Conservation (phyloP, 805 yeast species). For the Wilhelminamyces savonicus region DNA sequence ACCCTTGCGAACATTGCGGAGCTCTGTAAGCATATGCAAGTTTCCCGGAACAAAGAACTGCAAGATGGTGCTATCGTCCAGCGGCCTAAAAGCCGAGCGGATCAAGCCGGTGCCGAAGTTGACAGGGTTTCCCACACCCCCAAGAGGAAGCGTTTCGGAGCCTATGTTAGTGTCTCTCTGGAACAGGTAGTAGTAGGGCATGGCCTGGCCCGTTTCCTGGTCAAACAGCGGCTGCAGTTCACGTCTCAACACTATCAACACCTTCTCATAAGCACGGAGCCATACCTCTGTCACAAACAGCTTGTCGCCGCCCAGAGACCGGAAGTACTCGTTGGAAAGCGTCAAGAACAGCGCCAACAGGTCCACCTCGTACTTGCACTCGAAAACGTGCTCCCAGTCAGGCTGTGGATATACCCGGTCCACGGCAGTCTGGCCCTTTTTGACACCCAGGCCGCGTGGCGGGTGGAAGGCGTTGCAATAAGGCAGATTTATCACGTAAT, state of each 20-base stretch:
- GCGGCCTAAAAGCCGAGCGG: conserved; percentile 82
- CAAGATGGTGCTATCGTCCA: conserved; percentile 78
- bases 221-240: conserved; percentile 60
- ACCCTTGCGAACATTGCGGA: conserved; percentile 27
- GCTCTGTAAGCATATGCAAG: conserved; percentile 65
- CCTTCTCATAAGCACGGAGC: conserved; percentile 49
- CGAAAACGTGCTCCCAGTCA: conserved; percentile 69
- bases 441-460: conserved; percentile 49
- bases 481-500: conserved; percentile 55
- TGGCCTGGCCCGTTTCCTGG: conserved; percentile 40
- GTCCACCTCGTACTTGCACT: conserved; percentile 86
- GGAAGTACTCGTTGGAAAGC: conserved; percentile 63
- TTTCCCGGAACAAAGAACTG: conserved; percentile 85
- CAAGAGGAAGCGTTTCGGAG: conserved; percentile 71
- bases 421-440: conserved; percentile 43
- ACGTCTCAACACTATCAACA: conserved; percentile 48
- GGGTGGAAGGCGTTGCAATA: conserved; percentile 93
- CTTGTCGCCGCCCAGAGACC: conserved; percentile 41
- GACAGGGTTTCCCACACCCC: conserved; percentile 83
- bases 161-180: conserved; percentile 71
- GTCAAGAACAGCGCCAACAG: conserved; percentile 79
- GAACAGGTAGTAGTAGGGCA: conserved; percentile 55
- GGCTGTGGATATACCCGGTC: conserved; percentile 69
- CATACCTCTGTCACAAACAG: conserved; percentile 45
- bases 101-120: conserved; percentile 62